Evolutionary conservation across 192 early-diverging fungal species (phyloP).

Genomic region (Rhizophagus prolifer): DNA sequence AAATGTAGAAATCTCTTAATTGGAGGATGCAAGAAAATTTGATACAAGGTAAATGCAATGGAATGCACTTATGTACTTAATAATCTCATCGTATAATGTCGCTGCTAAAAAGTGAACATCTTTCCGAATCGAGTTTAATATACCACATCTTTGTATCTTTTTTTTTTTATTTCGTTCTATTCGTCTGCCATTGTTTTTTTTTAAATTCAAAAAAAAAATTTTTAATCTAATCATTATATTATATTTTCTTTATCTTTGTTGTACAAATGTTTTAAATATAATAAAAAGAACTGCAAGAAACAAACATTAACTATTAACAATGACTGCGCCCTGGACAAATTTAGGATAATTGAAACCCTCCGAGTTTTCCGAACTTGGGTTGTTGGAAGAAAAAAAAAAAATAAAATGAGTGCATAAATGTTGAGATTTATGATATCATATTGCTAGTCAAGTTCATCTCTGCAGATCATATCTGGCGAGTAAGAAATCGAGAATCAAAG

Average conservation of each 20-base stretch:
- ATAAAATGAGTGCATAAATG: not conserved
- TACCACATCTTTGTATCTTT: not conserved
- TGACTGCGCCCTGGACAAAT: too few relatives aligned
- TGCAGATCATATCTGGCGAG: not conserved
- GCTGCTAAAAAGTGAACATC: not conserved
- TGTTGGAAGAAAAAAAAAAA: not conserved
- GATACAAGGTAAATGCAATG: not conserved
- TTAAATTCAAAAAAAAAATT: too few relatives aligned
- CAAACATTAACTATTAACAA: not conserved
- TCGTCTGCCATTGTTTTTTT: not conserved
- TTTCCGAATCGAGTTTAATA: not conserved
- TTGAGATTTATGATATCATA: not conserved
- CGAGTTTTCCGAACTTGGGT: not conserved
- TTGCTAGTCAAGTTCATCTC: not conserved
- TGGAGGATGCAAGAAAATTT: too few relatives aligned
- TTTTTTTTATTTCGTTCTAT: not conserved
- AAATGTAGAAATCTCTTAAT: too few relatives aligned
- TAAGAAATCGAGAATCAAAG: not conserved
- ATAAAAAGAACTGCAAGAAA: not conserved
- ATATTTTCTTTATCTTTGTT: not conserved
- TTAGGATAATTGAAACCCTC: not conserved
- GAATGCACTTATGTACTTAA: not conserved
- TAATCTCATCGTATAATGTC: not conserved
- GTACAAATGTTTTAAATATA: not conserved
- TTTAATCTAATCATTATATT: not conserved